Evolutionary conservation across 2,329 filamentous ascomycete genomes (phyloP).

Genomic region (Colletotrichum musae): DNA sequence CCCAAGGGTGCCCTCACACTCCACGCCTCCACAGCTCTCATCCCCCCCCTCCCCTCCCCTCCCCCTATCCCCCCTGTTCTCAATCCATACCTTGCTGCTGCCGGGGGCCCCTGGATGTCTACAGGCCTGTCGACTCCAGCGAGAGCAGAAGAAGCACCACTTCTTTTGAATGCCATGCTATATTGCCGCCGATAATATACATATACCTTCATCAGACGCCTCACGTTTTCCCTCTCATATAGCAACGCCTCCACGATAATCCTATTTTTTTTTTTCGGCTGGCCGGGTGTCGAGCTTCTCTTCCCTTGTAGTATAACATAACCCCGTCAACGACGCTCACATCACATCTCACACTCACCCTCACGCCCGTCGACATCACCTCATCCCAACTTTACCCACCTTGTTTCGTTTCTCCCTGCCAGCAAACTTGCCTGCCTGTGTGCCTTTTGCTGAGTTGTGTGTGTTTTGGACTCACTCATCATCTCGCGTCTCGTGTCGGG

Average conservation of each 20-base stretch:
- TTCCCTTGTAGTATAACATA: slow-evolving; percentile 35
- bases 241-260: slow-evolving; percentile 41
- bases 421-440: not conserved
- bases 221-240: slow-evolving; percentile 37
- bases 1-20: slow-evolving; percentile 39
- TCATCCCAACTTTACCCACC: slow-evolving; percentile 35
- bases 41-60: slow-evolving; percentile 38
- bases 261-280: slow-evolving; percentile 23
- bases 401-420: slow-evolving; percentile 39
- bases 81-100: slow-evolving; percentile 38
- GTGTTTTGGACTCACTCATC: slow-evolving; percentile 26
- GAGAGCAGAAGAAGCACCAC: slow-evolving; percentile 39
- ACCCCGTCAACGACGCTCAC: slow-evolving; percentile 20
- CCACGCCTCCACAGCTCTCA: slow-evolving; percentile 43
- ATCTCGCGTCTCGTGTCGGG: slow-evolving; percentile 24
- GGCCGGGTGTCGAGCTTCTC: slow-evolving; percentile 31
- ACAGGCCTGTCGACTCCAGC: slow-evolving; percentile 27
- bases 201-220: slow-evolving; percentile 45
- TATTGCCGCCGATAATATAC: slow-evolving; percentile 45
- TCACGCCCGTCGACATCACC: slow-evolving; percentile 27
- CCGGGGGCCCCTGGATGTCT: slow-evolving; percentile 31
- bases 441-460: slow-evolving; percentile 3
- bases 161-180: slow-evolving; percentile 34
- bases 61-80: slow-evolving; percentile 41
- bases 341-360: slow-evolving; percentile 21